These are phyloP conservation scores for Medicago truncatula DNA, from an alignment of 306 rosid species.

Conservation along the genomic window DNA sequence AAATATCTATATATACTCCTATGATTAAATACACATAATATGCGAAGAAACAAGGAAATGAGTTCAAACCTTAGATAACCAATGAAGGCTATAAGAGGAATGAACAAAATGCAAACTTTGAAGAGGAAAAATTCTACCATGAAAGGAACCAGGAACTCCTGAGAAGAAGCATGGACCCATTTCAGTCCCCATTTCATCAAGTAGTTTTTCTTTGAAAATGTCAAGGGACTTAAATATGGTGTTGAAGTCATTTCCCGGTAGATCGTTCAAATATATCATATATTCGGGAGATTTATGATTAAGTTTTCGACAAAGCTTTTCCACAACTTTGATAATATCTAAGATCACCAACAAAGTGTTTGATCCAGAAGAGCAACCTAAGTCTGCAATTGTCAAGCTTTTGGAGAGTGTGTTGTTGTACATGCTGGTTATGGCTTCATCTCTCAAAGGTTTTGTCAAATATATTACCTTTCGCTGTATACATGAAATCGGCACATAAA, in stretches of 20 bases:
- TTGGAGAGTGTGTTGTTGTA: conserved; percentile 15
- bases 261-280: conserved; percentile 51
- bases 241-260: conserved; percentile 62
- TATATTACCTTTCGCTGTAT: conserved; percentile 51
- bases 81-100: conserved; percentile 60
- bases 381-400: conserved; percentile 59
- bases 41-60: too few relatives aligned
- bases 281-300: conserved; percentile 47
- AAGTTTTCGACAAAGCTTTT: conserved; percentile 40
- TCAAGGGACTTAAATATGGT: conserved; percentile 52
- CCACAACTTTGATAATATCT: conserved; percentile 45
- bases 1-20: background rate
- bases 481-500: background rate
- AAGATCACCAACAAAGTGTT: conserved; percentile 51
- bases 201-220: conserved; percentile 38
- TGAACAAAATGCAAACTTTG: conserved; percentile 54
- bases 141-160: conserved; percentile 66
- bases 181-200: conserved; percentile 10
- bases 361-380: conserved; percentile 73
- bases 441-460: conserved; percentile 43
- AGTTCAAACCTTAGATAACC: conserved; percentile 55
- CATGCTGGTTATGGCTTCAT: conserved; percentile 49
- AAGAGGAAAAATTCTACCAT: conserved; percentile 49
- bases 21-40: too few relatives aligned
- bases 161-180: conserved; percentile 51